A percentile compares a stretch with the other conserved stretches of the same genome.
Conservation (phyloP, 768 basidiomycete genomes). For the Multifurca ochricompacta region DNA sequence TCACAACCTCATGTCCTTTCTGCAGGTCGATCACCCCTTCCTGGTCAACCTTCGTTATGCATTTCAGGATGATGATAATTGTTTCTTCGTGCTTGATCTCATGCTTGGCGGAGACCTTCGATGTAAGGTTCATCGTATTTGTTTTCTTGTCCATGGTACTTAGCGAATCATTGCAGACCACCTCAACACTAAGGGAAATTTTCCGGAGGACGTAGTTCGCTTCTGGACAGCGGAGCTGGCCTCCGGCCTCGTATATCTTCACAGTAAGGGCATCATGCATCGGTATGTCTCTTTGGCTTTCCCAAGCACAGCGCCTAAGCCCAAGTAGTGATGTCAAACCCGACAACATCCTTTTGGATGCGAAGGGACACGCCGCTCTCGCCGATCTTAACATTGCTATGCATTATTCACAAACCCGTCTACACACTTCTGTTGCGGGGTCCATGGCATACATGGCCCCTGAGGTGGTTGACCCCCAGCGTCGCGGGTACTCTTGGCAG, state of each 20-base stretch:
- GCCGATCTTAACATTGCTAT: slow-evolving; percentile 99
- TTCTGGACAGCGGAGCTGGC: slow-evolving; percentile 91
- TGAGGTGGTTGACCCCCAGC: slow-evolving; percentile 65
- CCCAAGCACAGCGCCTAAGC: slow-evolving; percentile 16
- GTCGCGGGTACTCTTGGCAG: slow-evolving; percentile 88
- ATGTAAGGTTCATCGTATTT: slow-evolving; percentile 46
- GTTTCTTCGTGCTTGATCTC: slow-evolving; percentile 95
- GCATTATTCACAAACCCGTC: slow-evolving; percentile 83
- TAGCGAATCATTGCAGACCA: slow-evolving; percentile 50
- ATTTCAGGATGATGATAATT: slow-evolving; percentile 96
- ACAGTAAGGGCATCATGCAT: slow-evolving; percentile 88
- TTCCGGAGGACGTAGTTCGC: slow-evolving; percentile 64
- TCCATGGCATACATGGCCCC: slow-evolving; percentile 99
- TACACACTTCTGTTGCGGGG: slow-evolving; percentile 91
- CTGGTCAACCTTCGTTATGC: slow-evolving; percentile 89
- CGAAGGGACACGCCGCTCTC: slow-evolving; percentile 89
- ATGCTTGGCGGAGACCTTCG: slow-evolving; percentile 95
- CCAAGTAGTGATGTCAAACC: slow-evolving; percentile 82
- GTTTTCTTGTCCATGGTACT: background rate
- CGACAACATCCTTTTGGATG: slow-evolving; percentile 92
- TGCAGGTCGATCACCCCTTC: slow-evolving; percentile 81
- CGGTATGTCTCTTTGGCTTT: slow-evolving; percentile 46
- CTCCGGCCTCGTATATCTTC: slow-evolving; percentile 81
- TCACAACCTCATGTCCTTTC: background rate
- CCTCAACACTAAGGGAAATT: slow-evolving; percentile 58